These are phyloP conservation scores for Chaetomiaceae sp. DNA, from an alignment of 2,329 filamentous ascomycete genomes.

Conservation along the genomic window DNA sequence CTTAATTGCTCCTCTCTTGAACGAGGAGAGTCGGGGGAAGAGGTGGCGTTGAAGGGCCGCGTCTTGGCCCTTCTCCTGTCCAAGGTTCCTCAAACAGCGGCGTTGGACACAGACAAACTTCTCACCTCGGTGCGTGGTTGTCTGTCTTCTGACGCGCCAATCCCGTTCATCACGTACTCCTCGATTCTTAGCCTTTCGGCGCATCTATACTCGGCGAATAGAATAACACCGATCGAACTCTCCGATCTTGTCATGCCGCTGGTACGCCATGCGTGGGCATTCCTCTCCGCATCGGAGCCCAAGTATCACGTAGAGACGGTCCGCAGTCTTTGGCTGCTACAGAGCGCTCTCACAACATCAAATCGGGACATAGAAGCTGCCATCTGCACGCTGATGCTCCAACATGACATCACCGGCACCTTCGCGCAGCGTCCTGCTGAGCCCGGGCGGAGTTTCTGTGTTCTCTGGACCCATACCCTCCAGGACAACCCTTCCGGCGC, in stretches of 20 bases:
- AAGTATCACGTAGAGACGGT: conserved; percentile 95
- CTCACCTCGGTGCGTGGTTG: conserved; percentile 46
- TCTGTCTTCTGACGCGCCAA: conserved; percentile 32
- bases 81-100: conserved; percentile 42
- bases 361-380: conserved; percentile 76
- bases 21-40: conserved; percentile 35
- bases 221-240: conserved; percentile 47
- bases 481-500: conserved; percentile 47
- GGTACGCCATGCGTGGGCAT: conserved; percentile 69
- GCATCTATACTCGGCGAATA: conserved; percentile 48
- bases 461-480: conserved; percentile 76
- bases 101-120: conserved; percentile 42
- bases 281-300: conserved; percentile 72
- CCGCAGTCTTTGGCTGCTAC: conserved; percentile 77
- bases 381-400: conserved; percentile 63
- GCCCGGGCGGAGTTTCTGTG: conserved; percentile 61
- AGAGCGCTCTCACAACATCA: conserved; percentile 59
- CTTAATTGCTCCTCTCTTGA: conserved; percentile 44
- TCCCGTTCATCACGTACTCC: conserved; percentile 51
- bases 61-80: conserved; percentile 53
- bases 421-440: conserved; percentile 49
- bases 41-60: conserved; percentile 52
- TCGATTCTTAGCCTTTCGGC: conserved; percentile 53
- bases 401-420: conserved; percentile 41
- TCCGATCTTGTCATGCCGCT: conserved; percentile 61